A percentile compares a stretch with the other conserved stretches of the same genome.
Conservation (phyloP, 768 basidiomycete genomes). For the Pleurotus salmoneostramineus region DNA sequence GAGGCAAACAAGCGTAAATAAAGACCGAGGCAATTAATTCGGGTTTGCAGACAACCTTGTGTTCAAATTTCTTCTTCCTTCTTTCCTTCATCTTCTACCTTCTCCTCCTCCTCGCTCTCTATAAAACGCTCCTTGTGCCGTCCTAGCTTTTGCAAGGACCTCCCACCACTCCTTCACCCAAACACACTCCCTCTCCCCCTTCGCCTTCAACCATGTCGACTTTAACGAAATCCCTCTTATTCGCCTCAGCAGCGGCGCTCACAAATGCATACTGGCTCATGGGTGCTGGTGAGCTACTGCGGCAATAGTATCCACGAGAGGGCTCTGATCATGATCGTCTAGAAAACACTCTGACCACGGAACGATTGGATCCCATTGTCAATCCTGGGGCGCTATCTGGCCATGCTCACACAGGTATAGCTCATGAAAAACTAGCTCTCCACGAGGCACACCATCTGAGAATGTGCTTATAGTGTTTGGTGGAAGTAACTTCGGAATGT, state of each 20-base stretch:
- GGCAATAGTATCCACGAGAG: background rate
- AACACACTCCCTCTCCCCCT: background rate
- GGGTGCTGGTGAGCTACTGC: constrained; percentile 28
- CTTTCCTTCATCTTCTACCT: background rate
- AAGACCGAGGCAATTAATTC: background rate
- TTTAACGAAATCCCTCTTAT: constrained; percentile 16
- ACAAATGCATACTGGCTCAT: constrained; percentile 44
- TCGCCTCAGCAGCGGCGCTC: constrained; percentile 26
- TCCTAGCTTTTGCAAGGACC: constrained; percentile 6
- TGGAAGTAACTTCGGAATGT: constrained; percentile 47
- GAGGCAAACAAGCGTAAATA: background rate
- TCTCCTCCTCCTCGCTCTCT: constrained; percentile 1
- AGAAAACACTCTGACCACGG: constrained; percentile 42
- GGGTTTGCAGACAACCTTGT: background rate
- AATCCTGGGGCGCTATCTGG: constrained; percentile 39
- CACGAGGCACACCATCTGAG: constrained; percentile 4
- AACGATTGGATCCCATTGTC: constrained; percentile 49
- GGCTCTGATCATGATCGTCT: background rate
- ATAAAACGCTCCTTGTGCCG: background rate
- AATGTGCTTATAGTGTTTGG: constrained; percentile 36
- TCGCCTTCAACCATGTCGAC: background rate
- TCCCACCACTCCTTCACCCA: background rate
- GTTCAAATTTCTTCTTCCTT: constrained; percentile 6
- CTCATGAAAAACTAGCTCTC: background rate
- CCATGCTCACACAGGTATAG: constrained; percentile 44